Conservation (phyloP, 768 basidiomycete genomes). For the Podaxis sp. region DNA sequence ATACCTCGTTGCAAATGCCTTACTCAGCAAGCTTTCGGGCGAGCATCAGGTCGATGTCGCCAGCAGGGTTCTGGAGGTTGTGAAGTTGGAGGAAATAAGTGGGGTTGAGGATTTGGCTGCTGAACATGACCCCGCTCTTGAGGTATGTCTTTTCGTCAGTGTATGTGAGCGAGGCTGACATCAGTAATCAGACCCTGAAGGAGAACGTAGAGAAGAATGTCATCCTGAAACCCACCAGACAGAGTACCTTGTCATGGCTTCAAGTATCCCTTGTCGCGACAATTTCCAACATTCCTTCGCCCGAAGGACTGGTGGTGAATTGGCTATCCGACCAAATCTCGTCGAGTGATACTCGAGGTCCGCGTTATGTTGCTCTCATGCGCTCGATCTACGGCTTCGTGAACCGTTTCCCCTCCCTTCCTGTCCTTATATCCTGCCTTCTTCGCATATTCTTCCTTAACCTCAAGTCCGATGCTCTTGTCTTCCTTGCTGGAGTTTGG, state of each 20-base stretch:
- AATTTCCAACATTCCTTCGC: slow-evolving; percentile 50
- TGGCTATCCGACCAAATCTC: slow-evolving; percentile 46
- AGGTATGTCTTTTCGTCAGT: slow-evolving; percentile 26
- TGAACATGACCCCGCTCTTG: slow-evolving; percentile 27
- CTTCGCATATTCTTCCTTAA: slow-evolving; percentile 66
- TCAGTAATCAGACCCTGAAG: slow-evolving; percentile 40
- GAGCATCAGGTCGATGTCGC: slow-evolving; percentile 60
- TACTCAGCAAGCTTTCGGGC: slow-evolving; percentile 57
- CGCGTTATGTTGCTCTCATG: slow-evolving; percentile 59
- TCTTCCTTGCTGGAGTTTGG: slow-evolving; percentile 82
- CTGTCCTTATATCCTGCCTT: slow-evolving; percentile 53
- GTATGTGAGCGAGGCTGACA: background rate
- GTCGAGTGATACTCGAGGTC: slow-evolving; percentile 23
- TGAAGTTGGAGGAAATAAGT: slow-evolving; percentile 46
- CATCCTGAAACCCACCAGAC: slow-evolving; percentile 60
- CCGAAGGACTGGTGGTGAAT: slow-evolving; percentile 38
- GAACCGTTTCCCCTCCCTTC: slow-evolving; percentile 51
- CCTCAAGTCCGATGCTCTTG: slow-evolving; percentile 67
- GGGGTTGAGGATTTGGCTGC: slow-evolving; percentile 41
- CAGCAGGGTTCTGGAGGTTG: slow-evolving; percentile 41
- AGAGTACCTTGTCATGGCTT: slow-evolving; percentile 52
- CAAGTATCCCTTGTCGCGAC: slow-evolving; percentile 57
- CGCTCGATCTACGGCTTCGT: slow-evolving; percentile 65
- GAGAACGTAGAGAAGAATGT: slow-evolving; percentile 45
- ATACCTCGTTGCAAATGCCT: slow-evolving; percentile 59